Base-by-base conservation (phyloP, 1,284 basidiomycete species). In the Leccinum subfulvum region DNA sequence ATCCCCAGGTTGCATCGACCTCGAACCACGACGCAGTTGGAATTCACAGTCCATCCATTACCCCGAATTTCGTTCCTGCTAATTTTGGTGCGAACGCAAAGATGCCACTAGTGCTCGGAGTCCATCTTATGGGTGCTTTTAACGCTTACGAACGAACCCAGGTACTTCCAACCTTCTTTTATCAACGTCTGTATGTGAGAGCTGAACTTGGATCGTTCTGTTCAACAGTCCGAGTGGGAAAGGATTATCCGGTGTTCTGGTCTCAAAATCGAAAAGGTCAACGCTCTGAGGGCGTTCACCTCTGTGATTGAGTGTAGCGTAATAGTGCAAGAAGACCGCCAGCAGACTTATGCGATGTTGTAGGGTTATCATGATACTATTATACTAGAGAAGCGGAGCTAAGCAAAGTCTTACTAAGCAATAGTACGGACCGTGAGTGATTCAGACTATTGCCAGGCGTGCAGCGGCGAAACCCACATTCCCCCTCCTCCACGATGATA, bases 111-210 rank as follows among this genome's bases (percentile, higher is more conserved):
- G 61, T 54, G n/a, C 60, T 62, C 11, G 61, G 61, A 51, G 59
- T 62, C 14, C 61, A 62, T 6, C 59, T 62, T 7, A 62, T 62
- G 61, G 53, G 33, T 8, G 61, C 61, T 7, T 62, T 62, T n/a
- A 62, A 62, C 23, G 59, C 62, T 14, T 30, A 53, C 28, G 52
- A 53, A 14, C 52, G 52, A 18, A 53, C 52, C 28, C 52, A 28
- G 26, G 52, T 30, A 26, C 14, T 26, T 53, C 28, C 52, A 53
- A 7, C 8, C 21, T 14, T 49, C 13, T 51, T 30, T 53, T n/a
- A 3, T 28, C 28, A 14, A 14, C 5, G 14, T 14, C 14, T 30
- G 26, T 11, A 28, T 10, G 16, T 30, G 28, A 26, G 23, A 30
- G 23, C 26, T 26, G 14, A 53, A 53, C 10, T 13, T 52, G 21